These are phyloP conservation scores for Discostella stelligera DNA, from an alignment of 352 stramenopile species.

Conservation along the genomic window DNA sequence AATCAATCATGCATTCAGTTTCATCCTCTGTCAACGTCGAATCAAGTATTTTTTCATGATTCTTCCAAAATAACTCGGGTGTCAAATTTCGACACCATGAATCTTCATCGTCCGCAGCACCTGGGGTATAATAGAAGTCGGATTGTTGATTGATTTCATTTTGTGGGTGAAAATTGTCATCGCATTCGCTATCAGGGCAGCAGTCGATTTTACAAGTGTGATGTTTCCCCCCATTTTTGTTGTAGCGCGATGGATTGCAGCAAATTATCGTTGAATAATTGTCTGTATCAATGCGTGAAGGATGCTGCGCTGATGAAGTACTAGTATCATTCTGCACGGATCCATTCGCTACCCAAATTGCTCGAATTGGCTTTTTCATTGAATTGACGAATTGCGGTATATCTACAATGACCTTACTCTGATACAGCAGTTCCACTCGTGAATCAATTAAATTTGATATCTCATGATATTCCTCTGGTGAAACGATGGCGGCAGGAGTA, in stretches of 20 bases:
- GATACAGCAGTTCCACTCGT: constrained; percentile 50
- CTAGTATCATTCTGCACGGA: constrained; percentile 9
- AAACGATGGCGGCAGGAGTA: constrained; percentile 49
- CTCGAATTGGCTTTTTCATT: constrained; percentile 53
- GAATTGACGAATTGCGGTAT: constrained; percentile 25
- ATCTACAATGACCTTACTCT: constrained; percentile 58
- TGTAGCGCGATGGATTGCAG: constrained; percentile 52
- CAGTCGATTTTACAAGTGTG: constrained; percentile 17
- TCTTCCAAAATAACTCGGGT: constrained; percentile 61
- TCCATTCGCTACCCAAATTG: constrained; percentile 45
- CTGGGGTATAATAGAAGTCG: constrained; percentile 56
- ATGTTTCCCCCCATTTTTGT: constrained; percentile 12
- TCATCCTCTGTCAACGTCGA: constrained; percentile 31
- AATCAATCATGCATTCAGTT: constrained; percentile 44
- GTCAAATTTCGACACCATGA: constrained; percentile 58
- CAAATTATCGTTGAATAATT: constrained; percentile 51
- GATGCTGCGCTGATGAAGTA: not conserved
- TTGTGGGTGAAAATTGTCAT: not conserved
- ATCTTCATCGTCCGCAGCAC: constrained; percentile 71
- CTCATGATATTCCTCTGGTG: constrained; percentile 39
- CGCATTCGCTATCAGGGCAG: not conserved
- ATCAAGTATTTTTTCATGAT: constrained; percentile 33
- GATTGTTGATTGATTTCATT: constrained; percentile 6
- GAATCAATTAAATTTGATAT: constrained; percentile 58
- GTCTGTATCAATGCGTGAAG: constrained; percentile 1